Base-by-base conservation (phyloP, 208 protist genomes). In the Wallacemonas sp. region DNA sequence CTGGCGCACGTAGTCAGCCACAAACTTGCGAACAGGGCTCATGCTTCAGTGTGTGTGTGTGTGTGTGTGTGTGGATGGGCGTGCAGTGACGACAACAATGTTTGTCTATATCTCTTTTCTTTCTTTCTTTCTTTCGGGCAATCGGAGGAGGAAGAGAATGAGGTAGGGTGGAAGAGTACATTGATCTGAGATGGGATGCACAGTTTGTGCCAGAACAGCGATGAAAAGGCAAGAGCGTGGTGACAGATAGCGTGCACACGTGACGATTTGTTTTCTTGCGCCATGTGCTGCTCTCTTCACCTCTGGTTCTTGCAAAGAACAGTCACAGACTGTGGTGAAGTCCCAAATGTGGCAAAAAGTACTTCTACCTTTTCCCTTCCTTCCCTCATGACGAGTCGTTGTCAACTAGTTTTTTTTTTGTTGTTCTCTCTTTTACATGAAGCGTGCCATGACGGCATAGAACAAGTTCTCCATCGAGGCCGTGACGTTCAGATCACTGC, bases 381-480 rank as follows among this genome's bases (percentile, higher is more conserved):
- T n/a, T n/a, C n/a, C n/a, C n/a, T n/a, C n/a, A n/a, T n/a, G n/a
- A n/a, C n/a, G n/a, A n/a, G n/a, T n/a, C n/a, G n/a, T n/a, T n/a
- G n/a, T n/a, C n/a, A n/a, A n/a, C n/a, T n/a, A n/a, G n/a, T n/a
- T n/a, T n/a, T n/a, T n/a, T n/a, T n/a, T n/a, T n/a, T n/a, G n/a
- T n/a, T n/a, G n/a, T n/a, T n/a, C n/a, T 28, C n/a, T 64, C 31
- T 18, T 72, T 71, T 81, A 89, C 74, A 88, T 83, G 33, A 93
- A 89, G 32, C 61, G 61, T 22, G 66, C 78, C 22, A 92, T 69
- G 16, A 87, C 78, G 33, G 83, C 72, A 50, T 77, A 75, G 64
- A 95, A 81, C 10, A 91, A 63, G 8, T 63, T 71, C 46, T 96
- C 83, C 23, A 96, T 72, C 11, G 76, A 59, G 45, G 84, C 82